Percentiles rank a stretch among this genome's conserved stretches.
phyloP scores from a whole-genome alignment of 2,329 filamentous ascomycete species.

The Fusarium longipes region DNA sequence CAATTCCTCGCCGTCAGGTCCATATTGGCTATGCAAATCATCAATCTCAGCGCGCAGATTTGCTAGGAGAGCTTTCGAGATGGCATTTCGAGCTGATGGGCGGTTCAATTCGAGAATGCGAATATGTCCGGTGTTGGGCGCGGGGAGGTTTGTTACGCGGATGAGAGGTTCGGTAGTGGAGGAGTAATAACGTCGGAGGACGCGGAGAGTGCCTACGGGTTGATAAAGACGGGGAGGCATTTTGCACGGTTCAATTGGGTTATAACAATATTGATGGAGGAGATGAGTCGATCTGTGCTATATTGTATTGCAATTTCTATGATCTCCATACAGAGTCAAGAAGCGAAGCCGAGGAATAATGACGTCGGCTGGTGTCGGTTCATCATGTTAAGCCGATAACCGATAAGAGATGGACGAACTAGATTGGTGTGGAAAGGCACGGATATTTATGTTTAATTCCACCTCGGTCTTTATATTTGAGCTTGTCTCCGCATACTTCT shows the following conservation, averaged over 20 bases:
- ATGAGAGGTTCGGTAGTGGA: constrained; percentile 65
- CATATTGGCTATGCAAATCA: constrained; percentile 73
- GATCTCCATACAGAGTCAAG: not conserved
- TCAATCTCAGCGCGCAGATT: constrained; percentile 79
- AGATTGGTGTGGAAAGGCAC: not conserved
- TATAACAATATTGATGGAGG: not conserved
- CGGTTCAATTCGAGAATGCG: constrained; percentile 89
- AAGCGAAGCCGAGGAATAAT: constrained; percentile 28
- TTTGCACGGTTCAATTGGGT: constrained; percentile 8
- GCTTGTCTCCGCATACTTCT: not conserved
- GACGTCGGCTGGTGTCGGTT: constrained; percentile 41
- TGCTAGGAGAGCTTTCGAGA: constrained; percentile 81
- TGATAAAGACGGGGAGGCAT: constrained; percentile 51
- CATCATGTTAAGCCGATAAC: constrained; percentile 39
- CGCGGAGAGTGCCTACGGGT: constrained; percentile 34
- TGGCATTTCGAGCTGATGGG: constrained; percentile 87
- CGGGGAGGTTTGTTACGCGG: constrained; percentile 78
- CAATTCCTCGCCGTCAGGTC: constrained; percentile 64
- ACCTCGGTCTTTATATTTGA: not conserved
- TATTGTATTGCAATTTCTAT: constrained; percentile 1
- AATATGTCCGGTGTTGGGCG: constrained; percentile 84
- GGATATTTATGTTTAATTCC: constrained; percentile 17
- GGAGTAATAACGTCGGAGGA: constrained; percentile 54
- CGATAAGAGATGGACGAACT: constrained; percentile 27
- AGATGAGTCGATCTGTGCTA: not conserved